phyloP scores from a whole-genome alignment of 495 filamentous ascomycete genomes.

The Aspergillus diversus region DNA sequence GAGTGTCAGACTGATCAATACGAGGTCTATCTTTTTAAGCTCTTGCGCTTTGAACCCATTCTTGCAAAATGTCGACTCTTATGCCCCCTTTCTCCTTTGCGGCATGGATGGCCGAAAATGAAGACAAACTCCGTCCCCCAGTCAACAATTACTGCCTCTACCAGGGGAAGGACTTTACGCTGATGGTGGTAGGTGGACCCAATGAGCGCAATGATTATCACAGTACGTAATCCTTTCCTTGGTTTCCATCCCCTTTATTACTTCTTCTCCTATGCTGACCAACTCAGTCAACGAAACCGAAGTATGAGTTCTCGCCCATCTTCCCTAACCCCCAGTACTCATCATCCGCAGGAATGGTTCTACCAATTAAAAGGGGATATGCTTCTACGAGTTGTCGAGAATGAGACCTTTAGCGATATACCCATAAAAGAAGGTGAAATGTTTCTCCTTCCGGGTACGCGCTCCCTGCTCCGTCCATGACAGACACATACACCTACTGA shows the following conservation, averaged over 20 bases:
- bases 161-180: slow-evolving; percentile 43
- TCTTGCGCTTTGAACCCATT: too few species aligned
- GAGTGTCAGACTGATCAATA: too few species aligned
- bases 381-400: slow-evolving; percentile 77
- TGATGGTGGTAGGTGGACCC: slow-evolving; percentile 29
- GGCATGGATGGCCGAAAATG: slow-evolving; percentile 72
- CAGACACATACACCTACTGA: too few species aligned
- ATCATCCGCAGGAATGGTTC: slow-evolving; percentile 87
- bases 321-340: background rate
- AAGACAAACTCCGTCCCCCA: slow-evolving; percentile 78
- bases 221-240: slow-evolving; percentile 13
- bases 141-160: slow-evolving; percentile 90
- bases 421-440: slow-evolving; percentile 82
- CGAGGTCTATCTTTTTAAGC: too few species aligned
- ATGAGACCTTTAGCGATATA: slow-evolving; percentile 69
- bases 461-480: background rate
- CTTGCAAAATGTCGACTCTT: background rate
- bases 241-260: background rate
- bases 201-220: slow-evolving; percentile 30
- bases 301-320: background rate
- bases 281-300: background rate
- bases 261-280: background rate
- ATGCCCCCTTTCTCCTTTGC: slow-evolving; percentile 21
- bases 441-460: slow-evolving; percentile 70
- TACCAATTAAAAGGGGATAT: slow-evolving; percentile 84